phyloP scores from a whole-genome alignment of 768 basidiomycete genomes.

The Leccinum imitatum region DNA sequence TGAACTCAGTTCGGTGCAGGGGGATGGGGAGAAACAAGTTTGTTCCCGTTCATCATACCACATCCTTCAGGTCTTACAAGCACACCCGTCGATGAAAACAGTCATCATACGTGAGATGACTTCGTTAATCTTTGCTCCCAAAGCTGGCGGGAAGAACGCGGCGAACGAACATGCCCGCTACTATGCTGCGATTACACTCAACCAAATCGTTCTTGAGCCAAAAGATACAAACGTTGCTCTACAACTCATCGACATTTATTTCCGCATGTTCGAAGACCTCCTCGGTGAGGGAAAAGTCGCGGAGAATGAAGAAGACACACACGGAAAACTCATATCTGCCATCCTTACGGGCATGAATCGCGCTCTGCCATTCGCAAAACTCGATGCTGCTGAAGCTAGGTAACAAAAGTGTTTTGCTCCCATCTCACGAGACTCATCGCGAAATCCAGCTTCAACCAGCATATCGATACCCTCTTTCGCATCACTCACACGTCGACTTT shows the following conservation, averaged over 20 bases:
- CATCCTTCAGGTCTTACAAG: constrained; percentile 83
- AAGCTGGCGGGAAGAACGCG: constrained; percentile 33
- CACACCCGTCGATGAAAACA: constrained; percentile 90
- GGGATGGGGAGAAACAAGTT: constrained; percentile 84
- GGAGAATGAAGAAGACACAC: constrained; percentile 54
- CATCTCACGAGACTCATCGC: constrained; percentile 4
- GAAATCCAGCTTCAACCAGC: constrained; percentile 64
- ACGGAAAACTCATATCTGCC: constrained; percentile 84
- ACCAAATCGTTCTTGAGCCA: constrained; percentile 77
- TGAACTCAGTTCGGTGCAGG: constrained; percentile 42
- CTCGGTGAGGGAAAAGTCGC: constrained; percentile 56
- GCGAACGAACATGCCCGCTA: constrained; percentile 77
- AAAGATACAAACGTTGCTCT: constrained; percentile 74
- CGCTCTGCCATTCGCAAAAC: constrained; percentile 87
- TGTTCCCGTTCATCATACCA: constrained; percentile 90
- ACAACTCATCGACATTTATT: constrained; percentile 85
- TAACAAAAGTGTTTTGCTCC: constrained; percentile 33
- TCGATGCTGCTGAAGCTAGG: constrained; percentile 67
- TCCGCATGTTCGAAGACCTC: constrained; percentile 89
- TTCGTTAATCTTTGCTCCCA: constrained; percentile 54
- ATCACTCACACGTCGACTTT: constrained; percentile 96
- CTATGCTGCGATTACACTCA: constrained; percentile 91
- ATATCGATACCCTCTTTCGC: constrained; percentile 90
- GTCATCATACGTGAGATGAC: constrained; percentile 87
- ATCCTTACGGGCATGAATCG: constrained; percentile 94